Percentiles rank a stretch among this genome's conserved stretches.
Conservation (phyloP, 2,329 filamentous ascomycete genomes). For the Fusarium oxysporum region DNA sequence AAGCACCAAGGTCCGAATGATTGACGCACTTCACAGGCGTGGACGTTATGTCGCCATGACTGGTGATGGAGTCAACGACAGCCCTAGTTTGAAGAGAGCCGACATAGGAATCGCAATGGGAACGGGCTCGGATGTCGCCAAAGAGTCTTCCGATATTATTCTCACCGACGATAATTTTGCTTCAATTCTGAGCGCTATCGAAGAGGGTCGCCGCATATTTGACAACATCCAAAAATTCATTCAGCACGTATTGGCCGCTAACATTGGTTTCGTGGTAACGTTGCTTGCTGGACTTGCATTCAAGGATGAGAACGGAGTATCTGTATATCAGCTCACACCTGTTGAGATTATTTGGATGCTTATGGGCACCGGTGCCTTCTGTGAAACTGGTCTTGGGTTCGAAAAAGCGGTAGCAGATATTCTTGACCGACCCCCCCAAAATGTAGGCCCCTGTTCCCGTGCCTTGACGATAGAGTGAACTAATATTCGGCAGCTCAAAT, state of each 20-base stretch:
- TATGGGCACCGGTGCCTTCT: conserved; percentile 76
- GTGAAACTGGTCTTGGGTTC: conserved; percentile 78
- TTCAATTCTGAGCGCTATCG: conserved; percentile 58
- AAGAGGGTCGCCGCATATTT: conserved; percentile 75
- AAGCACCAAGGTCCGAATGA: conserved; percentile 73
- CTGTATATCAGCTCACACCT: conserved; percentile 76
- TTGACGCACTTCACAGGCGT: conserved; percentile 77
- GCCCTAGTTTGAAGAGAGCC: conserved; percentile 72
- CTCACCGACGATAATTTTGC: conserved; percentile 77
- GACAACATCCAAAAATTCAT: conserved; percentile 80
- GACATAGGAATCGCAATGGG: conserved; percentile 81
- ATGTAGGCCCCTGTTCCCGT: conserved; percentile 4
- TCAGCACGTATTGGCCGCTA: conserved; percentile 72
- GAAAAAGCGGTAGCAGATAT: conserved; percentile 75
- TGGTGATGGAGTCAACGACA: conserved; percentile 77
- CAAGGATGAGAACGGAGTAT: conserved; percentile 73
- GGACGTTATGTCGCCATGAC: conserved; percentile 74
- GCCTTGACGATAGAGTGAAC: neutral
- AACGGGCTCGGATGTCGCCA: conserved; percentile 74
- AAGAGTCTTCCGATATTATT: conserved; percentile 72
- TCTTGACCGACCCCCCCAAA: conserved; percentile 69
- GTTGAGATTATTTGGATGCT: conserved; percentile 82
- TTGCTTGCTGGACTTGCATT: conserved; percentile 76
- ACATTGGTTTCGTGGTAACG: conserved; percentile 74
- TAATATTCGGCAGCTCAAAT: conserved; percentile 45